phyloP scores from a whole-genome alignment of 2,329 filamentous ascomycete species.

The Ophiostoma ips region DNA sequence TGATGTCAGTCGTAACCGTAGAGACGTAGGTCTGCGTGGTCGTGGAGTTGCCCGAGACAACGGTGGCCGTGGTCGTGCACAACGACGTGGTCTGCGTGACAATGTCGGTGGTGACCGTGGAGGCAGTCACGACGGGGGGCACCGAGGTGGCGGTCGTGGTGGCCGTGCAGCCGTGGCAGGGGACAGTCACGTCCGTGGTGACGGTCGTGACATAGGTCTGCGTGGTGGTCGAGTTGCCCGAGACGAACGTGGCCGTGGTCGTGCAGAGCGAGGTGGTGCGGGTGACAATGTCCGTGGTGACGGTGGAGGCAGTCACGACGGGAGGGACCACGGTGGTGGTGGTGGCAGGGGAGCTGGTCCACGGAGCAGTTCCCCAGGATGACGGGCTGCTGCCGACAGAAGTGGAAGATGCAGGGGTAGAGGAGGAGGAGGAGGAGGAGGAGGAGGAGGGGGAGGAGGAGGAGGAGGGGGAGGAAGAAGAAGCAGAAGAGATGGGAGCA shows the following conservation, averaged over 20 bases:
- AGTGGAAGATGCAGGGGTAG: background rate
- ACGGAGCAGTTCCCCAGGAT: background rate
- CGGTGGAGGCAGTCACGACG: background rate
- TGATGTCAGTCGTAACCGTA: slow-evolving; percentile 1
- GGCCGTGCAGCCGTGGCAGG: slow-evolving; percentile 5
- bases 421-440: background rate
- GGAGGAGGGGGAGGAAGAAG: background rate
- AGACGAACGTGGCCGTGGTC: slow-evolving; percentile 2
- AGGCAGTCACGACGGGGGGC: background rate
- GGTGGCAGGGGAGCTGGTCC: background rate
- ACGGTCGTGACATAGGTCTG: background rate
- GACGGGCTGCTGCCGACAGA: background rate
- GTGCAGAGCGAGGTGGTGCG: background rate
- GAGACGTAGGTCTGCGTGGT: slow-evolving; percentile 1
- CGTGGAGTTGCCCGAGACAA: background rate
- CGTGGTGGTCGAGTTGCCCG: background rate
- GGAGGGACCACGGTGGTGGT: background rate
- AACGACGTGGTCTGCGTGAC: background rate
- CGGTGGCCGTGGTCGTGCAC: slow-evolving; percentile 2
- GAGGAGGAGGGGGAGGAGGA: background rate
- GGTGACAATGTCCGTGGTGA: background rate
- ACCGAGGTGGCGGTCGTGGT: background rate
- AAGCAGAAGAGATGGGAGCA: background rate
- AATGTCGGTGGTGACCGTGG: background rate
- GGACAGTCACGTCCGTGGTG: background rate